A percentile compares a stretch with the other conserved stretches of the same genome.
Evolutionary conservation across 1,139 yeast species (phyloP).

Genomic region (Geotrichum phurueaensis): DNA sequence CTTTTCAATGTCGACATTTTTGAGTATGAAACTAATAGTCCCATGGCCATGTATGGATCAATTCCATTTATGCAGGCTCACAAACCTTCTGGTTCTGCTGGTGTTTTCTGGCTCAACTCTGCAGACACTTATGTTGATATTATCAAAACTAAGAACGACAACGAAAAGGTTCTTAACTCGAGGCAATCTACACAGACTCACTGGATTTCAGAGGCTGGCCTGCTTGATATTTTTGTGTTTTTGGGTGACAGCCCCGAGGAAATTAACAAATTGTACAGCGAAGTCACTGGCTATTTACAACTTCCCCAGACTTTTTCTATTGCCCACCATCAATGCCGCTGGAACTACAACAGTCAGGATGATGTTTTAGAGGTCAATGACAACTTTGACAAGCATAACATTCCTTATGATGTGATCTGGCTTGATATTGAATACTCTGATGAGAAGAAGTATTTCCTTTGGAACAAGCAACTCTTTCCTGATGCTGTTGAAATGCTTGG

Average conservation of each 20-base stretch:
- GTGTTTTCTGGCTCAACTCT: slow-evolving; percentile 84
- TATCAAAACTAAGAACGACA: slow-evolving; percentile 33
- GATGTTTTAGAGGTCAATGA: slow-evolving; percentile 69
- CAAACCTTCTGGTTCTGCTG: slow-evolving; percentile 54
- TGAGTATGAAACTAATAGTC: slow-evolving; percentile 78
- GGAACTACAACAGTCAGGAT: slow-evolving; percentile 88
- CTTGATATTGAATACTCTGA: slow-evolving; percentile 90
- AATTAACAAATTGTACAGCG: slow-evolving; percentile 58
- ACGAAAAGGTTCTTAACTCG: slow-evolving; percentile 15
- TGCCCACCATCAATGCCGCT: slow-evolving; percentile 94
- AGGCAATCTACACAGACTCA: slow-evolving; percentile 45
- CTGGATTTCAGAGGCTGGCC: slow-evolving; percentile 92
- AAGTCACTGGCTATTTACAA: slow-evolving; percentile 65
- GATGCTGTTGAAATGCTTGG: slow-evolving; percentile 62
- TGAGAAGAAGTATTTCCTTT: slow-evolving; percentile 79
- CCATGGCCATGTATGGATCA: slow-evolving; percentile 89
- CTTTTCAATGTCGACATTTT: slow-evolving; percentile 89
- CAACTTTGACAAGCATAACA: slow-evolving; percentile 63
- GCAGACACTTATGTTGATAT: slow-evolving; percentile 92
- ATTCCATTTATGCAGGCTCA: slow-evolving; percentile 81
- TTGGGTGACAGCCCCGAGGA: slow-evolving; percentile 57
- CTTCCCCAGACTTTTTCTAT: slow-evolving; percentile 78
- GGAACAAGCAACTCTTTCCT: slow-evolving; percentile 74
- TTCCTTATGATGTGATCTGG: slow-evolving; percentile 94
- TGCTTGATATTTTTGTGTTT: slow-evolving; percentile 67